Base-by-base conservation (phyloP, 768 basidiomycete species). In the Mycena kentingensis region DNA sequence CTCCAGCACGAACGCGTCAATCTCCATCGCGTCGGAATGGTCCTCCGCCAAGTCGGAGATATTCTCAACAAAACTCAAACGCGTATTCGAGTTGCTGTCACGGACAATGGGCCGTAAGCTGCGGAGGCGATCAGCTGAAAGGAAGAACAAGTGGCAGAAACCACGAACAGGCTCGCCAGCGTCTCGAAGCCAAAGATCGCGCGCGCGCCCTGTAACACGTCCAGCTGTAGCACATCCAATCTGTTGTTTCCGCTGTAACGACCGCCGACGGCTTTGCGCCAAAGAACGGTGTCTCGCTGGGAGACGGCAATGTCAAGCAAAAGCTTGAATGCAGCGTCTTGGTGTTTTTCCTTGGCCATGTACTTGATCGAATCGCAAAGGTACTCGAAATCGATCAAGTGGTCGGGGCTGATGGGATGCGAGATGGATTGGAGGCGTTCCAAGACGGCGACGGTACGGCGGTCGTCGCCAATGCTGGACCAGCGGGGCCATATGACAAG, bases 401-500 rank as follows among this genome's bases (percentile, higher is more conserved):
- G 32, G n/a, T 48, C 18, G 1, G 46, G 11, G 6, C 32, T 36
- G 22, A 21, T n/a, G 21, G 13, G 34, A 25, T 48, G 32, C 7
- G 32, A 21, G 46, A 22, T 36, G 18, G 22, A 35, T n/a, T 36
- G 3, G 31, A 48, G 46, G 8, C 46, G 46, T 36, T 48, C 46
- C 15, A 48, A 25, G 5, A 2, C 31, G 5, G 32, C 46, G 11
- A 36, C 35, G 6, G 46, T 21, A n/a, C 46, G 46, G 4, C 46
- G 32, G 29, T 50, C 36, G n/a, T n/a, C n/a, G 12, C 46, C 51
- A 25, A 32, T 34, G 36, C 61, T 25, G 8, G 36, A 44, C 25
- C 46, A 57, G 3, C 51, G 28, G 4, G 64, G 63, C 65, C 62
- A 66, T 27, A 65, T 60, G 31, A 68, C 60, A 2, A 65, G 55